These are phyloP conservation scores for Tylopilus cervinicoccineus DNA, from an alignment of 768 basidiomycete species.

Conservation along the genomic window DNA sequence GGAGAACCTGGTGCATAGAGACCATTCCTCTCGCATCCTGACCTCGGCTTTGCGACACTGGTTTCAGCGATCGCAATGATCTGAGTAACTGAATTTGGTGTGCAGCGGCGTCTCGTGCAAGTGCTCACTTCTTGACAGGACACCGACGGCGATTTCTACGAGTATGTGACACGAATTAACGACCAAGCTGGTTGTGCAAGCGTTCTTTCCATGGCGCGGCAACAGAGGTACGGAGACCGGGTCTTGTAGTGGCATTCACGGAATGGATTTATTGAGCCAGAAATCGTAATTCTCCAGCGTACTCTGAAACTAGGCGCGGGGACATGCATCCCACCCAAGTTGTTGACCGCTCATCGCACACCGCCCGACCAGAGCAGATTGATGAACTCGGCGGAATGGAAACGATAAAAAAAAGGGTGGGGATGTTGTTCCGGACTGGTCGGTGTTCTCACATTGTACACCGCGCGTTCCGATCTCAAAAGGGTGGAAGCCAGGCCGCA, in stretches of 20 bases:
- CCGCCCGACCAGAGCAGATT: too few species aligned
- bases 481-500: not conserved
- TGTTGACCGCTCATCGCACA: not conserved
- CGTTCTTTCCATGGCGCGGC: not conserved
- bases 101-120: not conserved
- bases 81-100: too few species aligned
- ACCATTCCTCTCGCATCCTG: too few species aligned
- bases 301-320: not conserved
- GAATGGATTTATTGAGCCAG: not conserved
- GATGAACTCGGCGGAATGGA: not conserved
- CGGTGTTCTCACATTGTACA: conserved; percentile 7
- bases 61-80: too few species aligned
- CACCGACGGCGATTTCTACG: not conserved
- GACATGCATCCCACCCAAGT: not conserved
- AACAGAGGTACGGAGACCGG: not conserved
- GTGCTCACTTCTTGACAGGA: conserved; percentile 6
- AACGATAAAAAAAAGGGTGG: not conserved
- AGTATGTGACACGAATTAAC: too few species aligned
- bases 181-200: too few species aligned
- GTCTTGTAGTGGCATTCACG: not conserved
- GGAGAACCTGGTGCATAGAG: too few species aligned
- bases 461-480: not conserved
- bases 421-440: not conserved
- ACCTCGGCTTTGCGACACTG: too few species aligned
- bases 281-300: not conserved